phyloP scores from a whole-genome alignment of 441 rosid species.

The Mallotus japonicus region DNA sequence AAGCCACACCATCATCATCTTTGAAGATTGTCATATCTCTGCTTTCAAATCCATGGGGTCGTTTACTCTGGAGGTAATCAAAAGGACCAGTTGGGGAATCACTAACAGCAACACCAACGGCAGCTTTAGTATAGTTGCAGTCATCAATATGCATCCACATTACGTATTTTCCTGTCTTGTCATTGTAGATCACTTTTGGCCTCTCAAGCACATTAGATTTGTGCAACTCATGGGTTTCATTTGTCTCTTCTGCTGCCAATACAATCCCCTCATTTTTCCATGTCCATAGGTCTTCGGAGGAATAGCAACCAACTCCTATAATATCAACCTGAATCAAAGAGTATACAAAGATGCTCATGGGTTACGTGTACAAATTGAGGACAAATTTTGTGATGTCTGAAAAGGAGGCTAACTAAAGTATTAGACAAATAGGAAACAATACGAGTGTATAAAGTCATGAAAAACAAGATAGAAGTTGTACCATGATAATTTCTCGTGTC shows the following conservation, averaged over 20 bases:
- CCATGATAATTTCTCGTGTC: background rate
- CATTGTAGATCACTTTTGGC: slow-evolving; percentile 87
- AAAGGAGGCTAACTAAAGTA: background rate
- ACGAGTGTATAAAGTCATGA: background rate
- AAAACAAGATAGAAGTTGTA: background rate
- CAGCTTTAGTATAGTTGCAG: slow-evolving; percentile 89
- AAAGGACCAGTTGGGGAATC: slow-evolving; percentile 83
- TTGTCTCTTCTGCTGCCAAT: slow-evolving; percentile 62
- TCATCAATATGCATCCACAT: slow-evolving; percentile 99
- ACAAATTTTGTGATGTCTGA: too few relatives aligned
- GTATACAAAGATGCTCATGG: background rate
- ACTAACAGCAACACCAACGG: slow-evolving; percentile 74
- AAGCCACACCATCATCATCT: slow-evolving; percentile 75
- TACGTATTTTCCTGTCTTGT: slow-evolving; percentile 63
- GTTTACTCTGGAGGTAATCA: slow-evolving; percentile 63
- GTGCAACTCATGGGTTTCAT: slow-evolving; percentile 75
- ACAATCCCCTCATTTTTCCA: slow-evolving; percentile 93
- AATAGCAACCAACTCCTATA: slow-evolving; percentile 93
- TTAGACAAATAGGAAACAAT: background rate
- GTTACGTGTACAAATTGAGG: background rate
- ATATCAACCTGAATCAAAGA: slow-evolving; percentile 69
- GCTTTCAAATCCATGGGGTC: slow-evolving; percentile 84
- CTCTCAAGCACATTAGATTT: slow-evolving; percentile 88
- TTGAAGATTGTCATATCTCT: slow-evolving; percentile 91
- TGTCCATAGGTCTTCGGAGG: slow-evolving; percentile 85